Conservation (phyloP, 306 rosid species). For the Alnus rubra region DNA sequence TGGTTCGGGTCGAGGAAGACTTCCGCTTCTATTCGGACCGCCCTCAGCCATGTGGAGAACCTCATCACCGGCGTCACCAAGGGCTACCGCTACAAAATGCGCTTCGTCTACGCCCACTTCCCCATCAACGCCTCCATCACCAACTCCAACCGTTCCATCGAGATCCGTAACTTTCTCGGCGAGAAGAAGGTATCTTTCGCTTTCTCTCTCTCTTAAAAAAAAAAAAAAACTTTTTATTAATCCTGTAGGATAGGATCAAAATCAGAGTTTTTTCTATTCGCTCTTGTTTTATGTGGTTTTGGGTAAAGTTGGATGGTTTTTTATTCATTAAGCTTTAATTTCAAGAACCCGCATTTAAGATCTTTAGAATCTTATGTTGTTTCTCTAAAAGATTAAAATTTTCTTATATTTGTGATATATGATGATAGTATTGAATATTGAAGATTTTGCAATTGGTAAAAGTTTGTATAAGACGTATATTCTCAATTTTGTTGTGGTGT, state of each 20-base stretch:
- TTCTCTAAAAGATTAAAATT: not conserved
- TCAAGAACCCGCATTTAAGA: no score
- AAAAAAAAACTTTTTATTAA: not conserved
- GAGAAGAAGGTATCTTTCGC: constrained; percentile 53
- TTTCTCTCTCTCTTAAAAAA: not conserved
- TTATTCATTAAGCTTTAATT: no score
- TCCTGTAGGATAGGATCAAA: not conserved
- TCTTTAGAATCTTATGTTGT: not conserved
- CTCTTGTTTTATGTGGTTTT: not conserved
- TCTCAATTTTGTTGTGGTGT: no score
- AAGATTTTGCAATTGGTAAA: no score
- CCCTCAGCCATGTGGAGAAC: constrained; percentile 72
- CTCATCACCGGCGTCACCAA: constrained; percentile 90
- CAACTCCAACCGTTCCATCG: constrained; percentile 42
- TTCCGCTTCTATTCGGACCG: constrained; percentile 81
- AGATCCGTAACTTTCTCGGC: constrained; percentile 74
- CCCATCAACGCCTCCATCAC: constrained; percentile 82
- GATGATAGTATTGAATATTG: no score
- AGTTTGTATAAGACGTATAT: no score
- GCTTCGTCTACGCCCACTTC: constrained; percentile 81
- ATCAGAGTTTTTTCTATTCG: not conserved
- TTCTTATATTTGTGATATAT: no score
- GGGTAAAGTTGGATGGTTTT: not conserved
- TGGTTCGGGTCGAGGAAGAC: constrained; percentile 82
- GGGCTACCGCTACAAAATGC: constrained; percentile 88